Percentiles rank a stretch among this genome's conserved stretches.
These are phyloP conservation scores for Phylloboletellus chloephorus DNA, from an alignment of 1,284 basidiomycete genomes.

Conservation along the genomic window DNA sequence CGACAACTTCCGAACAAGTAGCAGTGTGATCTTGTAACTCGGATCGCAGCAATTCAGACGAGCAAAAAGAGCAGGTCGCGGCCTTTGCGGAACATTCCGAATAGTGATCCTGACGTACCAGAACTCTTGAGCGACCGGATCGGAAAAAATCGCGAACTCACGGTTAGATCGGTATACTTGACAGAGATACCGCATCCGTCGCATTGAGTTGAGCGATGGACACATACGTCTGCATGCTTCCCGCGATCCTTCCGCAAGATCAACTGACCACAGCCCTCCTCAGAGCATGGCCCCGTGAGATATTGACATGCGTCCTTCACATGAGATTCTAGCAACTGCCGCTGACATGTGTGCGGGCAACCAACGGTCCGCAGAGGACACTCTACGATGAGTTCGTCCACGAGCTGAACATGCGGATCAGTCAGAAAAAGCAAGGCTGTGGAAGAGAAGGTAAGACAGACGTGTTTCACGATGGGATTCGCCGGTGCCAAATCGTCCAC, in stretches of 20 bases:
- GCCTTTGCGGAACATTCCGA: constrained; percentile 35
- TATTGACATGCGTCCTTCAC: constrained; percentile 58
- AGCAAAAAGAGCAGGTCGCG: constrained; percentile 39
- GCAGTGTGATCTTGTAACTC: constrained; percentile 33
- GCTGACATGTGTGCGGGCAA: constrained; percentile 62
- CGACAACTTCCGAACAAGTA: constrained; percentile 36
- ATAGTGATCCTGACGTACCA: constrained; percentile 33
- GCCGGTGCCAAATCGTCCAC: constrained; percentile 52
- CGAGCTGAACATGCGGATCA: constrained; percentile 49
- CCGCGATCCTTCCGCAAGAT: constrained; percentile 43
- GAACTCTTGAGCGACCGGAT: constrained; percentile 4
- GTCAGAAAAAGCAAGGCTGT: constrained; percentile 19
- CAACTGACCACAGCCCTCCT: constrained; percentile 40
- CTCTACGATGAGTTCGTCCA: constrained; percentile 76
- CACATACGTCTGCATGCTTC: constrained; percentile 34
- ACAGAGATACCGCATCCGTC: constrained; percentile 35
- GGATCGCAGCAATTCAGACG: constrained; percentile 32
- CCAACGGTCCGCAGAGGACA: constrained; percentile 58
- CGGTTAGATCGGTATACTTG: constrained; percentile 33
- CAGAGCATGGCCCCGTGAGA: constrained; percentile 50
- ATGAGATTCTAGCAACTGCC: constrained; percentile 64
- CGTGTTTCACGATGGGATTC: constrained; percentile 67
- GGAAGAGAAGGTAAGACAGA: constrained; percentile 36
- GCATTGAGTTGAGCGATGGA: constrained; percentile 34
- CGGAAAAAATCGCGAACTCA: constrained; percentile 22